These are phyloP conservation scores for Morella rubra DNA, from an alignment of 306 rosid genomes.

Conservation along the genomic window DNA sequence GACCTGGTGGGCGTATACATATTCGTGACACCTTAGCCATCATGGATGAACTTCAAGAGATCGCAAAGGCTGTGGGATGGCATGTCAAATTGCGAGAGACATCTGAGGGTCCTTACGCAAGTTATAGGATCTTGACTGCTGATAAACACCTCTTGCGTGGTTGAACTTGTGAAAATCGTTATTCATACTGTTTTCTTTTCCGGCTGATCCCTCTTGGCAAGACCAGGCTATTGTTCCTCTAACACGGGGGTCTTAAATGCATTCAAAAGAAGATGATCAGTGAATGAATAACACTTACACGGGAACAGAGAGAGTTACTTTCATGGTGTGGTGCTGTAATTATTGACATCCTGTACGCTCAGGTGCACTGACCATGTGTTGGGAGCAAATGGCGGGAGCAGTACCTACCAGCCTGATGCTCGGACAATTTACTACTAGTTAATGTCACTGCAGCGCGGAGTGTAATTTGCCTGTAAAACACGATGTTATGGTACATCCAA, in stretches of 20 bases:
- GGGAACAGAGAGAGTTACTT: neutral
- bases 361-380: neutral
- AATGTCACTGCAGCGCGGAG: neutral
- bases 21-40: constrained; percentile 71
- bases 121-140: constrained; percentile 72
- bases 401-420: neutral
- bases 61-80: constrained; percentile 92
- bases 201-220: neutral
- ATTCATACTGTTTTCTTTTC: neutral
- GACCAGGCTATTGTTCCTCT: neutral
- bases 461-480: constrained; percentile 36
- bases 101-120: constrained; percentile 86
- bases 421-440: no score
- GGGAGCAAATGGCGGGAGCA: neutral
- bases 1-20: constrained; percentile 83
- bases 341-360: neutral
- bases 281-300: neutral
- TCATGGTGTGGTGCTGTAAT: neutral
- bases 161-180: constrained; percentile 34
- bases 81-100: constrained; percentile 61
- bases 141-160: constrained; percentile 69
- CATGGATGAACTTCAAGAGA: constrained; percentile 85
- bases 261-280: neutral
- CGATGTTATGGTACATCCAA: constrained; percentile 32
- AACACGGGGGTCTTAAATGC: neutral